phyloP scores from a whole-genome alignment of 169 alveolate species.

The Plasmodium vivax region DNA sequence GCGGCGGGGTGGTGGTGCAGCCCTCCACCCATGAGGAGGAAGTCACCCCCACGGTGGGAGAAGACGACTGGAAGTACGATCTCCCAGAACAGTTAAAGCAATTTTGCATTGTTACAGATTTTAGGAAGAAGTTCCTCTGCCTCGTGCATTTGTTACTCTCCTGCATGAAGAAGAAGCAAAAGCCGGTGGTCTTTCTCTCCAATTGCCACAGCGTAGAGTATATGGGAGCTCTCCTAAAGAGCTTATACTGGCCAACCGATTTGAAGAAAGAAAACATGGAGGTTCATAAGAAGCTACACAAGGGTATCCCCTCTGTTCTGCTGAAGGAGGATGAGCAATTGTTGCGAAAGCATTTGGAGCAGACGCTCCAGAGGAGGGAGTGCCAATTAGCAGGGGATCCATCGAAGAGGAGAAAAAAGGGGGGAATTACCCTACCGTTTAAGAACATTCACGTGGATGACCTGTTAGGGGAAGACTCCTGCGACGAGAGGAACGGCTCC shows the following conservation, averaged over 20 bases:
- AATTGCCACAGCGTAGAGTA: conserved; percentile 81
- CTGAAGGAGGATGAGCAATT: conserved; percentile 23
- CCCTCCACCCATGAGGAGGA: background rate
- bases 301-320: background rate
- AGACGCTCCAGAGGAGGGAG: background rate
- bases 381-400: background rate
- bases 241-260: conserved; percentile 82
- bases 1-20: too few species aligned
- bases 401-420: background rate
- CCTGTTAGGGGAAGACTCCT: background rate
- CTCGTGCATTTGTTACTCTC: conserved; percentile 11
- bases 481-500: background rate
- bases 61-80: background rate
- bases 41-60: background rate
- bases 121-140: conserved; percentile 21
- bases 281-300: conserved; percentile 14
- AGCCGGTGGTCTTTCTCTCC: conserved; percentile 80
- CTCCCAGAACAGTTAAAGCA: conserved; percentile 49
- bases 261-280: conserved; percentile 39
- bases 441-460: conserved; percentile 68
- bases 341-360: conserved; percentile 21
- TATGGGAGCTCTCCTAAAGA: conserved; percentile 65
- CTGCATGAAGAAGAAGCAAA: conserved; percentile 3
- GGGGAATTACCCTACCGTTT: background rate
- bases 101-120: conserved; percentile 6